These are phyloP conservation scores for Mayamaea pseudoterrestris DNA, from an alignment of 108 stramenopile species.

Conservation along the genomic window DNA sequence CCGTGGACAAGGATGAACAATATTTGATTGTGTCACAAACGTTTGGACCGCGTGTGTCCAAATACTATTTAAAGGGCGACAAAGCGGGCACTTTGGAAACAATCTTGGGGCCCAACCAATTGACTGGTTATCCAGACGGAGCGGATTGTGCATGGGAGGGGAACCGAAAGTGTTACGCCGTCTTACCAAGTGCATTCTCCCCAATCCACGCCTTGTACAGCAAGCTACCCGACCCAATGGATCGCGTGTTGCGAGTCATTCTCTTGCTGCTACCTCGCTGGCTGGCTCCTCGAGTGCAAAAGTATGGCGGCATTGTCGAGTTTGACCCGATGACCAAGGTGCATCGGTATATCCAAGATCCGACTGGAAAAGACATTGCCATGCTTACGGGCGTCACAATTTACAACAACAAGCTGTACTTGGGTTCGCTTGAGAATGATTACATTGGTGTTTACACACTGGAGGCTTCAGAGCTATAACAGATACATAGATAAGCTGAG, in stretches of 20 bases:
- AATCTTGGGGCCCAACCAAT: slow-evolving; percentile 6
- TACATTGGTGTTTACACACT: slow-evolving; percentile 41
- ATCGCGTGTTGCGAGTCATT: slow-evolving; percentile 19
- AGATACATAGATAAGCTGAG: background rate
- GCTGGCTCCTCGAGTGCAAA: slow-evolving; percentile 10
- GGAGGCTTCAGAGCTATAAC: background rate
- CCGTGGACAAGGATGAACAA: slow-evolving; percentile 36
- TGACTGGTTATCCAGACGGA: slow-evolving; percentile 38
- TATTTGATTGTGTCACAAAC: slow-evolving; percentile 39
- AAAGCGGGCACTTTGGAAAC: slow-evolving; percentile 20
- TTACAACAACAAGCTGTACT: slow-evolving; percentile 36
- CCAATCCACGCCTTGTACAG: slow-evolving; percentile 9
- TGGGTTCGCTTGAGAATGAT: slow-evolving; percentile 54
- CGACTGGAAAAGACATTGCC: slow-evolving; percentile 34
- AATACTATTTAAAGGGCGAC: slow-evolving; percentile 31
- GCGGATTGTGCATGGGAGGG: slow-evolving; percentile 34
- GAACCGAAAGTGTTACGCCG: slow-evolving; percentile 25
- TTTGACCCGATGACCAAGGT: slow-evolving; percentile 21
- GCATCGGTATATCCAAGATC: slow-evolving; percentile 34
- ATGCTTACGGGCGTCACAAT: slow-evolving; percentile 50
- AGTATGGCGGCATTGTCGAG: slow-evolving; percentile 37
- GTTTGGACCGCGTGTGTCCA: slow-evolving; percentile 28
- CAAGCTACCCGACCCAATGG: slow-evolving; percentile 20
- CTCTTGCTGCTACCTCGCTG: slow-evolving; percentile 36
- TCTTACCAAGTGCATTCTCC: slow-evolving; percentile 3